phyloP scores from a whole-genome alignment of 2,329 filamentous ascomycete genomes.

The Fusarium sp. region DNA sequence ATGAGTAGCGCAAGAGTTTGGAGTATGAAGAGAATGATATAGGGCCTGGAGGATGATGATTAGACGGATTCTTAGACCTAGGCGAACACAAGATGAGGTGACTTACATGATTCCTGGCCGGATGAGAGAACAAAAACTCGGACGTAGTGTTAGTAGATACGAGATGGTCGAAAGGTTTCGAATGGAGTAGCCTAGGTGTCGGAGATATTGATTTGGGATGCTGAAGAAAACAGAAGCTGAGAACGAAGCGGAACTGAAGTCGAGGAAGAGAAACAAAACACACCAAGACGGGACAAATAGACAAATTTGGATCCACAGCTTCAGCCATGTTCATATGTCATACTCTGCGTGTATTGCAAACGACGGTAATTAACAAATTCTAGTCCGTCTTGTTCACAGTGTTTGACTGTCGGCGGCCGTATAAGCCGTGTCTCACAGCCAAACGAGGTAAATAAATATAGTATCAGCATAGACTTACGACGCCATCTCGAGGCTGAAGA shows the following conservation, averaged over 20 bases:
- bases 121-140: too few species aligned
- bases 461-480: background rate
- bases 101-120: background rate
- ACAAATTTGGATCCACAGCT: background rate
- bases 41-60: background rate
- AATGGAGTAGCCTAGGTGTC: too few species aligned
- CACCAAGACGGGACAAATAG: background rate
- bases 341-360: background rate
- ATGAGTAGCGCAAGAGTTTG: constrained; percentile 1
- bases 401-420: background rate
- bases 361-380: background rate
- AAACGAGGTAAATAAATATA: constrained; percentile 5
- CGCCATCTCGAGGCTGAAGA: background rate
- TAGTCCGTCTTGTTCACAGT: background rate
- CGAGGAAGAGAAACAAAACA: background rate
- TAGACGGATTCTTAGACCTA: background rate
- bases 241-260: background rate
- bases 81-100: background rate
- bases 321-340: background rate
- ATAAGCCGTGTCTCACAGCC: constrained; percentile 7
- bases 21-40: constrained; percentile 21
- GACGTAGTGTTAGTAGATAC: background rate
- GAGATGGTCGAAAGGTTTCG: background rate
- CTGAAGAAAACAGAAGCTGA: background rate
- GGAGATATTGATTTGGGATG: background rate